Conservation (phyloP, 1,139 yeast genomes). For the Yamadazyma atmosphaerica region DNA sequence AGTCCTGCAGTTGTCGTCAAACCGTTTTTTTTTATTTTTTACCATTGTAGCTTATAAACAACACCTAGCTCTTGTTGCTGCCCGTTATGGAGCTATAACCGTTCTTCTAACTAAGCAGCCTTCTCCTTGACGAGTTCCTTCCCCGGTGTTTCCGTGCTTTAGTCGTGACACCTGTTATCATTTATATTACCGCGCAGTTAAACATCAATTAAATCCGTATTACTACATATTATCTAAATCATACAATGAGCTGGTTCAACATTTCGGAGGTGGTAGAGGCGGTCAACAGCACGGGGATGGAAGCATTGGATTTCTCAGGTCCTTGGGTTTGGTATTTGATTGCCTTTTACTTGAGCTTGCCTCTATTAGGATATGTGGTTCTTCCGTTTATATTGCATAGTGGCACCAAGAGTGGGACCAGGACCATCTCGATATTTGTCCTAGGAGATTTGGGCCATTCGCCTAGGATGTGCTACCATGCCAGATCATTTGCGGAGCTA, state of each 20-base stretch:
- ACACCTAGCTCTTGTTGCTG: background rate
- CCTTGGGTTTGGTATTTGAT: slow-evolving; percentile 42
- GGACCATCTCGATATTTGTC: slow-evolving; percentile 72
- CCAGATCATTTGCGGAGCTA: slow-evolving; percentile 65
- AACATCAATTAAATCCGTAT: too few relatives aligned
- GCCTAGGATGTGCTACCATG: slow-evolving; percentile 94
- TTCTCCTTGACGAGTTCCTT: too few relatives aligned
- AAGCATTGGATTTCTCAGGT: slow-evolving; percentile 19
- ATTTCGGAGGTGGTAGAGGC: background rate
- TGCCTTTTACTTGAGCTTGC: slow-evolving; percentile 35
- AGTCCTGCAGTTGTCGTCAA: slow-evolving; percentile 56
- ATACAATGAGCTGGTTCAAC: background rate
- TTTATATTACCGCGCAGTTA: too few relatives aligned
- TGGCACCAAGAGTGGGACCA: slow-evolving; percentile 28
- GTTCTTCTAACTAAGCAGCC: too few relatives aligned
- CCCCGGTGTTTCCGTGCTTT: too few relatives aligned
- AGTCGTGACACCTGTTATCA: too few relatives aligned
- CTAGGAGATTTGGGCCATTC: slow-evolving; percentile 95
- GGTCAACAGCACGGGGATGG: slow-evolving; percentile 3
- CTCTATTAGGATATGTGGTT: slow-evolving; percentile 35
- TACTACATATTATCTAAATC: too few relatives aligned
- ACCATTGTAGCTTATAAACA: too few relatives aligned
- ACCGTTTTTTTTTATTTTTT: slow-evolving; percentile 17
- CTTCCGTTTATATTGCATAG: slow-evolving; percentile 29
- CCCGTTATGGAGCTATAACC: too few relatives aligned